Conservation (phyloP, 2,329 filamentous ascomycete species). For the Xylariaceae sp. region DNA sequence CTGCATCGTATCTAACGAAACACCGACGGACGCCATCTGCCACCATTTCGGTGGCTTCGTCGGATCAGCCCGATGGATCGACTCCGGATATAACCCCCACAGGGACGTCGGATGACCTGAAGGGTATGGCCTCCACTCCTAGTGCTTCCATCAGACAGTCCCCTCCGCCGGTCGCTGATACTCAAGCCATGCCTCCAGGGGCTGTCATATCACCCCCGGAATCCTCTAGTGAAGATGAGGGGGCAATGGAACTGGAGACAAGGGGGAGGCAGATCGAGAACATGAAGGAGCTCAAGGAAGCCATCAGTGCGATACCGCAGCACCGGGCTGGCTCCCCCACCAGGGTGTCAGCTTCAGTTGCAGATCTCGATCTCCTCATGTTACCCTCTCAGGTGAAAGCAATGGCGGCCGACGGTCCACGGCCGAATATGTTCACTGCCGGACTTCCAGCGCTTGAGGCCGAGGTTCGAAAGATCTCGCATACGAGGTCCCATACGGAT, state of each 20-base stretch:
- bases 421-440: slow-evolving; percentile 41
- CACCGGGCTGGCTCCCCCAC: slow-evolving; percentile 51
- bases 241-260: slow-evolving; percentile 31
- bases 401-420: slow-evolving; percentile 30
- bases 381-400: slow-evolving; percentile 27
- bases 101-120: slow-evolving; percentile 42
- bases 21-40: slow-evolving; percentile 53
- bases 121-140: slow-evolving; percentile 35
- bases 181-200: slow-evolving; percentile 65
- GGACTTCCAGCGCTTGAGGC: slow-evolving; percentile 35
- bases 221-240: slow-evolving; percentile 80
- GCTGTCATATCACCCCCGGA: slow-evolving; percentile 89
- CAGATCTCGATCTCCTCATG: slow-evolving; percentile 28
- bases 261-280: slow-evolving; percentile 44
- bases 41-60: slow-evolving; percentile 18
- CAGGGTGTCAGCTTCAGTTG: slow-evolving; percentile 28
- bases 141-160: slow-evolving; percentile 64
- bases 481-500: slow-evolving; percentile 51
- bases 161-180: slow-evolving; percentile 70
- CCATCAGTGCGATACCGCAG: slow-evolving; percentile 71
- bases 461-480: slow-evolving; percentile 35
- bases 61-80: slow-evolving; percentile 19
- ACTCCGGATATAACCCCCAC: slow-evolving; percentile 37
- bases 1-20: slow-evolving; percentile 57
- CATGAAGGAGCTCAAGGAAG: slow-evolving; percentile 67